Percentiles rank a stretch among this genome's conserved stretches.
phyloP scores from a whole-genome alignment of 768 basidiomycete species.

The Mycena capillaripes region DNA sequence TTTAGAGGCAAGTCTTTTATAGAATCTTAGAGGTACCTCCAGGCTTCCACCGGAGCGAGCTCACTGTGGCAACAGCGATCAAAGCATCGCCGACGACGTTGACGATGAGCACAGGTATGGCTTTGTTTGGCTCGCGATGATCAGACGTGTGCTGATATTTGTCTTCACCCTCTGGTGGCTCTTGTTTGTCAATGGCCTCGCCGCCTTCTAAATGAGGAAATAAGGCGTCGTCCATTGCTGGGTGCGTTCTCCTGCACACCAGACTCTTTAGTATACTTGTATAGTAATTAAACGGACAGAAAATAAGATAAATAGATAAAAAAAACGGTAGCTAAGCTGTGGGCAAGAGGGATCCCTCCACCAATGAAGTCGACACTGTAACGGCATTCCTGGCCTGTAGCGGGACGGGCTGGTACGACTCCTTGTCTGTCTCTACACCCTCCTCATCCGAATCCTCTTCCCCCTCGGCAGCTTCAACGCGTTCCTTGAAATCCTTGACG shows the following conservation, averaged over 20 bases:
- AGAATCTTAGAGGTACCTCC: not conserved
- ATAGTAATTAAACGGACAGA: not conserved
- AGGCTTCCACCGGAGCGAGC: not conserved
- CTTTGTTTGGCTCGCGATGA: not conserved
- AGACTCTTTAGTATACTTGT: not conserved
- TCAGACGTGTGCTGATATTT: not conserved
- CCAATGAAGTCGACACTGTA: not conserved
- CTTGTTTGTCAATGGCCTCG: not conserved
- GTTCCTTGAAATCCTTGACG: not conserved
- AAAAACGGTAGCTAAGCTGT: not conserved
- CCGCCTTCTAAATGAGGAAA: not conserved
- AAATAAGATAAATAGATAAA: not conserved
- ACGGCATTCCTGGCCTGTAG: not conserved
- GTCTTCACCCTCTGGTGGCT: not conserved
- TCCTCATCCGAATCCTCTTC: not conserved
- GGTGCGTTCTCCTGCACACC: not conserved
- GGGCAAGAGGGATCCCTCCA: not conserved
- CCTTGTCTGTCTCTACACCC: not conserved
- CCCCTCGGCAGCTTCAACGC: not conserved
- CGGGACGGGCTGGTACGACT: not conserved
- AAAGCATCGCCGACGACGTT: not conserved
- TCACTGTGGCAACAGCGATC: not conserved
- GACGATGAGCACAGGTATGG: not conserved
- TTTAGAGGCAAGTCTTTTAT: not conserved
- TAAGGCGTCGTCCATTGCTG: not conserved